Evolutionary conservation across 148 eudicot genomes (phyloP), one percentile per base, ranked within the genome.

Genomic region (Fallopia convolvulus): DNA sequence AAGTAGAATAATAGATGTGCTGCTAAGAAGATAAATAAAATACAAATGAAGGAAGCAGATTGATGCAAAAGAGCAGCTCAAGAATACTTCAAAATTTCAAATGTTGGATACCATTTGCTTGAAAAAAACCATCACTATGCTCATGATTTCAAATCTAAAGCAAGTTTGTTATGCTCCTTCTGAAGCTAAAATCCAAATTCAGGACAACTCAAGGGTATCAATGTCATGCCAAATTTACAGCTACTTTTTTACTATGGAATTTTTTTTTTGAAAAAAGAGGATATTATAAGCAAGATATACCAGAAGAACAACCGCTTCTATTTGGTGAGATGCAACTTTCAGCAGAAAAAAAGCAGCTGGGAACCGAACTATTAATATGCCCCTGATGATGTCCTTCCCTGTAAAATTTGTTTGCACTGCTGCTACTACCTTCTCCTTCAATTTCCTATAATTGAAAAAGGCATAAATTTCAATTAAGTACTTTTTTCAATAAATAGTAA

Each of bases 261-360:
- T 26, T 26, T 26, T 26, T 26, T 0, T 26, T 26, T 26, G 0
- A 26, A 1, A 26, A 26, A 26, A 26, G n/a, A 26, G 30, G 30
- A 52, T 52, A 52, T 52, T 17, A 15, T 15, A 52, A 17, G n/a
- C 7, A 74, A 65, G 77, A 58, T 20, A 66, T 79, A 86, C 83
- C 88, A 66, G 48, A 74, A 70, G 77, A 68, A 71, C 77, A 15
- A 74, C 76, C 70, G 36, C 72, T 83, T 78, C 80, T 75, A 82
- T 82, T 86, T 56, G 88, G 84, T 20, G 89, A 85, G 81, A 86
- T 72, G 75, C 81, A 89, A 87, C 93, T 90, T 76, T 84, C 88
- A 48, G 81, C 82, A 13, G 93, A 88, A 78, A 83, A 78, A 75
- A 90, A 90, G 48, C 88, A 85, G 75, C 86, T 89, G 74, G 82